Evolutionary conservation across 495 filamentous ascomycete genomes (phyloP).

Genomic region (Lasiosphaeris hirsuta): DNA sequence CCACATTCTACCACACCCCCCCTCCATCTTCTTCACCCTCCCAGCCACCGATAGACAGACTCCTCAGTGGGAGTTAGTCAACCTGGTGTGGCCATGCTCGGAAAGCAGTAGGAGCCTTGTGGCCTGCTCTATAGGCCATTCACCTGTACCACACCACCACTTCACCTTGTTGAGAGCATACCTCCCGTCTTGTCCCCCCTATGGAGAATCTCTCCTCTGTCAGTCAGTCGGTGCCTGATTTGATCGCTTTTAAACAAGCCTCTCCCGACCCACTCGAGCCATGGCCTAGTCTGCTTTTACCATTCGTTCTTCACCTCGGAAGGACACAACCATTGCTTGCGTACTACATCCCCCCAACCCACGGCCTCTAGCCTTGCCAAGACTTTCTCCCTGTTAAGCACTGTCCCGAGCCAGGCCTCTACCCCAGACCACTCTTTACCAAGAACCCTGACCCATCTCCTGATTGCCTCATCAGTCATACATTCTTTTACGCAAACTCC

Average conservation of each 20-base stretch:
- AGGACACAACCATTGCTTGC: constrained; percentile 14
- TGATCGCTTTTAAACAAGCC: constrained; percentile 12
- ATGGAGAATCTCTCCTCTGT: background rate
- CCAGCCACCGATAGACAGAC: background rate
- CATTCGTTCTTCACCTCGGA: constrained; percentile 16
- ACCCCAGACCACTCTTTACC: background rate
- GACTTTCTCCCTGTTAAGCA: background rate
- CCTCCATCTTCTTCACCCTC: no score
- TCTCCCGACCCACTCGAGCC: constrained; percentile 6
- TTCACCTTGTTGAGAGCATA: background rate
- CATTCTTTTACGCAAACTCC: background rate
- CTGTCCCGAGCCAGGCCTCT: background rate
- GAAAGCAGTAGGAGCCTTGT: background rate
- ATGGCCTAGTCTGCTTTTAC: constrained; percentile 5
- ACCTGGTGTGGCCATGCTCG: constrained; percentile 10
- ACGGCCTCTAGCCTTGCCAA: background rate
- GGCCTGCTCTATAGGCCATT: background rate
- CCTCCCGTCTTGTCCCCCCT: constrained; percentile 1
- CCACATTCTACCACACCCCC: no score
- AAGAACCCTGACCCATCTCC: background rate
- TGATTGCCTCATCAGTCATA: background rate
- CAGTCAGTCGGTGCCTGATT: constrained; percentile 12
- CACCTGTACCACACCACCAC: background rate
- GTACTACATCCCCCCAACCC: background rate
- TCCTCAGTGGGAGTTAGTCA: background rate